A percentile compares a stretch with the other conserved stretches of the same genome.
phyloP scores from a whole-genome alignment of 495 filamentous ascomycete species.

The Cercophora samala region DNA sequence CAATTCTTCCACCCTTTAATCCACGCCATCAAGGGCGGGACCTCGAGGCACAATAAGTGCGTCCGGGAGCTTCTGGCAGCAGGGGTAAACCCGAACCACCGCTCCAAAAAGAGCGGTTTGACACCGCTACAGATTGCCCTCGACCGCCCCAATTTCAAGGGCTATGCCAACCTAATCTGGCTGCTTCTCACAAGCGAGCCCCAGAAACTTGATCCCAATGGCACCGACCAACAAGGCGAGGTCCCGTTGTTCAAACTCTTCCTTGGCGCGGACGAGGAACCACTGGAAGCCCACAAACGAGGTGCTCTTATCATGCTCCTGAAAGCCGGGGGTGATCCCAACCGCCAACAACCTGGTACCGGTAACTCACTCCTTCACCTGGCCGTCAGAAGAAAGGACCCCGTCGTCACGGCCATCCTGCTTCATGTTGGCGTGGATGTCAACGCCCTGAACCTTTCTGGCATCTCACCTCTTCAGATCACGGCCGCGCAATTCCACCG shows the following conservation, averaged over 20 bases:
- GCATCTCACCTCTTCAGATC: not conserved
- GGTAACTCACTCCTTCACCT: conserved; percentile 16
- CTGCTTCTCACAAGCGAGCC: not conserved
- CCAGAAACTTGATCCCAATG: not conserved
- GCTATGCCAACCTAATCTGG: not conserved
- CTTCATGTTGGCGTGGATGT: conserved; percentile 17
- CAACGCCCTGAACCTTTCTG: not conserved
- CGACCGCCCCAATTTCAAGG: not conserved
- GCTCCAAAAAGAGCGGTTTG: not conserved
- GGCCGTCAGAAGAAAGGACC: conserved; percentile 15
- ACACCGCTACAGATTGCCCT: not conserved
- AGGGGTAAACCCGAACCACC: not conserved
- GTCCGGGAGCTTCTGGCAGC: not conserved
- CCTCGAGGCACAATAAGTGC: not conserved
- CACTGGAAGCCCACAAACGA: not conserved
- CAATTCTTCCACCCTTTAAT: not conserved
- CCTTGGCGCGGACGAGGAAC: not conserved
- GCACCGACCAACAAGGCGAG: not conserved
- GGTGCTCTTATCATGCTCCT: not conserved
- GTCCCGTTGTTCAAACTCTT: not conserved
- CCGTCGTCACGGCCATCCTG: conserved; percentile 11
- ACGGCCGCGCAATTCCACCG: not conserved
- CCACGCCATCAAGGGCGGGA: not conserved
- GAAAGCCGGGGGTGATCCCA: not conserved
- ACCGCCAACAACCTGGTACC: not conserved